A percentile compares a stretch with the other conserved stretches of the same genome.
These are phyloP conservation scores for Pythium folliculosum DNA, from an alignment of 352 stramenopile species.

Conservation along the genomic window DNA sequence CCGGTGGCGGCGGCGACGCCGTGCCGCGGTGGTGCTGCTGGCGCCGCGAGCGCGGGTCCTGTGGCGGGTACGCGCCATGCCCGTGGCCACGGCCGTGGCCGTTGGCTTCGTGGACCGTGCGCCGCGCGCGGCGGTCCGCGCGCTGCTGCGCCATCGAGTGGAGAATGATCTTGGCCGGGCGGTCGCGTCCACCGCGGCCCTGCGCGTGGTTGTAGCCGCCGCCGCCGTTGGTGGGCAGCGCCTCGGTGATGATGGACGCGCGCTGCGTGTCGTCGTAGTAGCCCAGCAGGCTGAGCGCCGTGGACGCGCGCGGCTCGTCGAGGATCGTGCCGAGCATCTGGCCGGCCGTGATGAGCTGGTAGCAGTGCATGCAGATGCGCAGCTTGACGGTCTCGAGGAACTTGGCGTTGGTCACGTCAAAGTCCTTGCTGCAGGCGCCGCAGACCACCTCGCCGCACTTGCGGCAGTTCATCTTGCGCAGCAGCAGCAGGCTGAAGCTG, in stretches of 20 bases:
- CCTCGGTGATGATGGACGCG: constrained; percentile 61
- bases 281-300: constrained; percentile 59
- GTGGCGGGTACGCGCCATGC: neutral
- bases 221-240: constrained; percentile 18
- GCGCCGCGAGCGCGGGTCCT: neutral
- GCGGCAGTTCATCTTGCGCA: constrained; percentile 84
- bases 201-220: constrained; percentile 10
- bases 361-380: constrained; percentile 87
- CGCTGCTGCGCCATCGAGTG: constrained; percentile 57
- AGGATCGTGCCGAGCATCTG: constrained; percentile 50
- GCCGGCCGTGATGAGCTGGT: constrained; percentile 73
- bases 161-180: constrained; percentile 65
- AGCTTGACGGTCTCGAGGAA: constrained; percentile 70
- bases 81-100: neutral
- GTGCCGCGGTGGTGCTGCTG: neutral
- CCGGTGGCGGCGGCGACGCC: neutral
- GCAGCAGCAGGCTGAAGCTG: constrained; percentile 79
- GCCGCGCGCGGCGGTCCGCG: constrained; percentile 13
- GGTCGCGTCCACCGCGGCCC: constrained; percentile 13
- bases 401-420: constrained; percentile 64
- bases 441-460: constrained; percentile 89
- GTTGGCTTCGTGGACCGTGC: neutral
- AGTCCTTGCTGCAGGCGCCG: constrained; percentile 84
- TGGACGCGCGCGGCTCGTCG: constrained; percentile 55
- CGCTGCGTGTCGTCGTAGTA: constrained; percentile 67